Evolutionary conservation across 768 basidiomycete species (phyloP).

Genomic region (Mycena vulgaris): DNA sequence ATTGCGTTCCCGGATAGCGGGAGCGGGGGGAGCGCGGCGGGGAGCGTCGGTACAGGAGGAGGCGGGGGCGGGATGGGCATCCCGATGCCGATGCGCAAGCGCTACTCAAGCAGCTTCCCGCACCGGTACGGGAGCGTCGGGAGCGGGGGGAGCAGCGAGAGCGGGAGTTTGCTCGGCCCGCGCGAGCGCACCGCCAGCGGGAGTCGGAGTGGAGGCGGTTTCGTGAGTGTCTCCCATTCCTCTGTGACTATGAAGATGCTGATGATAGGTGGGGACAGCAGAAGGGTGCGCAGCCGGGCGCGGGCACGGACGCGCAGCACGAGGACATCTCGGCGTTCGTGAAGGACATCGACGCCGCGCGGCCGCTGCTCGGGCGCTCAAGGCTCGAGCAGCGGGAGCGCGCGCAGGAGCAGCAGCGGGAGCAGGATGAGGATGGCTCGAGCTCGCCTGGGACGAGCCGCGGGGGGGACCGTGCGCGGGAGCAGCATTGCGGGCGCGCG

Average conservation of each 20-base stretch:
- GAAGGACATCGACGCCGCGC: slow-evolving; percentile 80
- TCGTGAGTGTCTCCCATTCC: slow-evolving; percentile 27
- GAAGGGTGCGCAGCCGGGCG: slow-evolving; percentile 4
- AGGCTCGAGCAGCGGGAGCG: too few relatives aligned
- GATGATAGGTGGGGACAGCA: neutral
- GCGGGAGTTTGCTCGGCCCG: slow-evolving; percentile 3
- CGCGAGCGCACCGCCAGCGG: too few relatives aligned
- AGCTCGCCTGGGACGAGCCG: slow-evolving; percentile 34
- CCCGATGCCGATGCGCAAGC: slow-evolving; percentile 61
- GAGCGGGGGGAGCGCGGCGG: slow-evolving; percentile 38
- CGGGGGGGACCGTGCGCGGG: slow-evolving; percentile 33
- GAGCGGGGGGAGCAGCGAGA: slow-evolving; percentile 52
- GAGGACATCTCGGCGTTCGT: slow-evolving; percentile 87
- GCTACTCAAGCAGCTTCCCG: slow-evolving; percentile 83
- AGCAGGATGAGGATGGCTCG: slow-evolving; percentile 7
- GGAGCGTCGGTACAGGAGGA: too few relatives aligned
- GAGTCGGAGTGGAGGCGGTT: slow-evolving; percentile 31
- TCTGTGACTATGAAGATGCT: neutral
- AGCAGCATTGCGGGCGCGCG: slow-evolving; percentile 19
- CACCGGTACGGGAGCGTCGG: slow-evolving; percentile 71
- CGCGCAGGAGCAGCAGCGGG: slow-evolving; percentile 38
- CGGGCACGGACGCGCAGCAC: slow-evolving; percentile 44
- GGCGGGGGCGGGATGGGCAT: slow-evolving; percentile 24
- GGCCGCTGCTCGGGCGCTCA: slow-evolving; percentile 69
- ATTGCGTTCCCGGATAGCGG: slow-evolving; percentile 26